Percentiles rank a stretch among this genome's conserved stretches.
Evolutionary conservation across 2,329 filamentous ascomycete genomes (phyloP).

Genomic region (Colletotrichum cereale): DNA sequence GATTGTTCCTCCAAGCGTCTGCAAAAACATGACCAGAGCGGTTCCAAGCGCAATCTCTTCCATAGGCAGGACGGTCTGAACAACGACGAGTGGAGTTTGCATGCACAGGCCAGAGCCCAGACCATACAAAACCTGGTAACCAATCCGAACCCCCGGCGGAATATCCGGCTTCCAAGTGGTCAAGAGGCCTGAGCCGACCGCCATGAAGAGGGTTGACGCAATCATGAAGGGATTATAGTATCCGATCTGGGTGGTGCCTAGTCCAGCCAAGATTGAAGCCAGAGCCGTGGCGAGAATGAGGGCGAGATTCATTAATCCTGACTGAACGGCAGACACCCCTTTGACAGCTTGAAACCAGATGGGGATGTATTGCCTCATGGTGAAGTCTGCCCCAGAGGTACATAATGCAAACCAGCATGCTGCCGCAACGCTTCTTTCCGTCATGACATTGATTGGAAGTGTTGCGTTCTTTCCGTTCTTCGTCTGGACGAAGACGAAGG

Average conservation of each 20-base stretch:
- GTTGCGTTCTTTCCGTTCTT: slow-evolving; percentile 51
- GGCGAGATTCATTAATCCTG: slow-evolving; percentile 50
- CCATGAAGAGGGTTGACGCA: slow-evolving; percentile 44
- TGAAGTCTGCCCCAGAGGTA: slow-evolving; percentile 41
- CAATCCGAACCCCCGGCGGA: slow-evolving; percentile 39
- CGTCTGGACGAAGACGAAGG: slow-evolving; percentile 50
- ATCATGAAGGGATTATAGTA: slow-evolving; percentile 54
- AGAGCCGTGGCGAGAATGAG: slow-evolving; percentile 47
- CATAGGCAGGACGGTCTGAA: slow-evolving; percentile 43
- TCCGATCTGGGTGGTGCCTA: slow-evolving; percentile 47
- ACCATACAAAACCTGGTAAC: slow-evolving; percentile 45
- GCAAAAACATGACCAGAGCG: slow-evolving; percentile 33
- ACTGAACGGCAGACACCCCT: slow-evolving; percentile 47
- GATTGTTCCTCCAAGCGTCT: slow-evolving; percentile 34
- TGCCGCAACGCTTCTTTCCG: slow-evolving; percentile 47
- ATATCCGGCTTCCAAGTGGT: slow-evolving; percentile 15
- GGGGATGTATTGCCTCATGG: slow-evolving; percentile 48
- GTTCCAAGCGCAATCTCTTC: slow-evolving; percentile 29
- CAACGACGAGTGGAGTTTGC: slow-evolving; percentile 44
- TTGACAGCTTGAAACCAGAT: slow-evolving; percentile 53
- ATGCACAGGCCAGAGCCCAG: slow-evolving; percentile 45
- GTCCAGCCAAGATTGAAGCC: slow-evolving; percentile 44
- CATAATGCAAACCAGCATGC: slow-evolving; percentile 44
- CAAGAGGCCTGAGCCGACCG: slow-evolving; percentile 44
- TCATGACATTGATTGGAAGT: slow-evolving; percentile 52